Percentiles rank a stretch among this genome's conserved stretches.
Evolutionary conservation across 106 monocot species (phyloP).

Genomic region (Cymbidium sinense): DNA sequence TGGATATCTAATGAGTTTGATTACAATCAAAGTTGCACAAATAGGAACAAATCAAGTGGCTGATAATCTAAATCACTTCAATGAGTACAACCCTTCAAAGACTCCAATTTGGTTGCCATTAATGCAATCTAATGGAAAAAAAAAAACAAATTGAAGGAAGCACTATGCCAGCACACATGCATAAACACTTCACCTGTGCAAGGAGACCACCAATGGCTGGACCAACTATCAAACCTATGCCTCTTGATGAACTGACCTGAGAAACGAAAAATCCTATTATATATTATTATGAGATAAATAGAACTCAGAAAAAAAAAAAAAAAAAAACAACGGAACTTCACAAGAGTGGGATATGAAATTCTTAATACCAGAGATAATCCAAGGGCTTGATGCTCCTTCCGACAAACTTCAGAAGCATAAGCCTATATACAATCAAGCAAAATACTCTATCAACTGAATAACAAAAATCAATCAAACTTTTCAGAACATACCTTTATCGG

Average conservation of each 20-base stretch:
- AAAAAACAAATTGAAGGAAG: too few relatives aligned
- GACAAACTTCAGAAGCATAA: constrained; percentile 64
- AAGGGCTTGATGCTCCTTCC: constrained; percentile 63
- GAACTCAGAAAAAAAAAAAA: neutral
- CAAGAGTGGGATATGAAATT: neutral
- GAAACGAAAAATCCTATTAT: neutral
- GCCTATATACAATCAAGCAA: constrained; percentile 33
- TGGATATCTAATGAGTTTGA: too few relatives aligned
- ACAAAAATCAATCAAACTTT: too few relatives aligned
- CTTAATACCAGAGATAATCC: constrained; percentile 63
- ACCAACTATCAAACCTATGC: constrained; percentile 63
- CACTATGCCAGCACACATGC: too few relatives aligned
- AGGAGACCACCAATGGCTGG: constrained; percentile 79
- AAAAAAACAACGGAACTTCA: neutral
- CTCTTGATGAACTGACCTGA: constrained; percentile 54
- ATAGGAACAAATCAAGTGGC: too few relatives aligned
- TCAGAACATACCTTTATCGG: constrained; percentile 47
- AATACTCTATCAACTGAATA: neutral
- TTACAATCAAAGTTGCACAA: too few relatives aligned
- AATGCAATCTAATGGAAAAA: too few relatives aligned
- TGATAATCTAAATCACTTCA: too few relatives aligned
- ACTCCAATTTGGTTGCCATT: too few relatives aligned
- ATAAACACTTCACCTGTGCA: constrained; percentile 39
- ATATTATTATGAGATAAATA: too few relatives aligned
- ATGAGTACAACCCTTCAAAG: too few relatives aligned